A percentile compares a stretch with the other conserved stretches of the same genome.
Evolutionary conservation across 1,284 basidiomycete genomes (phyloP).

Genomic region (Microbotryum violaceum): DNA sequence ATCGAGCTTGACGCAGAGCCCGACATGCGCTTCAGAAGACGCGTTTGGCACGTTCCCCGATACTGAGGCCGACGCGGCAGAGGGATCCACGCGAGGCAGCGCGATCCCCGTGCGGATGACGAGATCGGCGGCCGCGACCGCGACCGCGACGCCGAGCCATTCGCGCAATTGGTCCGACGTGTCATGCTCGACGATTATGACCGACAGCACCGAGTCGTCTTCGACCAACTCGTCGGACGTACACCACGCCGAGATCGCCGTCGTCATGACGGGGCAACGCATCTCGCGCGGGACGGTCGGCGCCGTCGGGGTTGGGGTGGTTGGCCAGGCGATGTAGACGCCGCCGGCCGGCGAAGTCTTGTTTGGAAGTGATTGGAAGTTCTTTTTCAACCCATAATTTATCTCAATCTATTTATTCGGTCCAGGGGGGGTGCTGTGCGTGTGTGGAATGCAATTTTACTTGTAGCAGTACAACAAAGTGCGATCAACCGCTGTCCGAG

Average conservation of each 20-base stretch:
- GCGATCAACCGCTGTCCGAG: too few relatives aligned
- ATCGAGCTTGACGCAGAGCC: too few relatives aligned
- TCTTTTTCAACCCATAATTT: too few relatives aligned
- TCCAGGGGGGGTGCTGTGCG: too few relatives aligned
- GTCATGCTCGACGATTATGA: constrained; percentile 1
- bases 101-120: background rate
- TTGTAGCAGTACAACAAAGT: too few relatives aligned
- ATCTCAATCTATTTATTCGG: too few relatives aligned
- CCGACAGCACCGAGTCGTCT: constrained; percentile 4
- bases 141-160: background rate
- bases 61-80: background rate
- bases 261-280: constrained; percentile 29
- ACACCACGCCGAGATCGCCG: constrained; percentile 7
- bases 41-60: background rate
- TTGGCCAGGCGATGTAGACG: constrained; percentile 24
- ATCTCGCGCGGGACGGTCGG: constrained; percentile 22
- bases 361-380: too few relatives aligned
- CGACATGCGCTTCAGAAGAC: too few relatives aligned
- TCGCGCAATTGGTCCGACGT: background rate
- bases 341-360: too few relatives aligned
- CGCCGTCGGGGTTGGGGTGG: constrained; percentile 16
- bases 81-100: background rate
- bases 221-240: constrained; percentile 9
- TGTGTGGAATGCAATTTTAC: too few relatives aligned
- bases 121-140: background rate